Conservation (phyloP, 2,329 filamentous ascomycete species). For the Falciphora oryzae region DNA sequence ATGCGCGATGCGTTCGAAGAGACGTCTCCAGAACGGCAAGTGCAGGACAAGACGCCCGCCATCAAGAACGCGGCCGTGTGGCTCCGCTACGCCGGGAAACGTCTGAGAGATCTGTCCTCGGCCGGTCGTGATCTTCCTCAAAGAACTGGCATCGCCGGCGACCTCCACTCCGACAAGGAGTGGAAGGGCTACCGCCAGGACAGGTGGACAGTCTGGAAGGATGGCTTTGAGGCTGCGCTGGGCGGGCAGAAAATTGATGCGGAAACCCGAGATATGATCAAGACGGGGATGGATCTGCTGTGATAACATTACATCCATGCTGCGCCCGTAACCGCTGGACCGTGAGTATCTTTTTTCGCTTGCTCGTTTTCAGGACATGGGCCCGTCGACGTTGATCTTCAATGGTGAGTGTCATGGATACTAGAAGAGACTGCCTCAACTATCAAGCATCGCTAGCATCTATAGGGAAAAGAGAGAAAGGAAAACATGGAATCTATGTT, state of each 20-base stretch:
- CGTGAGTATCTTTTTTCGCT: neutral
- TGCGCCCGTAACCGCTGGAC: neutral
- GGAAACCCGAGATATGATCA: constrained; percentile 6
- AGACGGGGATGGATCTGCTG: neutral
- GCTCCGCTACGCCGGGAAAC: constrained; percentile 17
- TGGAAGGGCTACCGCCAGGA: constrained; percentile 24
- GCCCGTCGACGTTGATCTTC: neutral
- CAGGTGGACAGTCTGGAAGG: constrained; percentile 21
- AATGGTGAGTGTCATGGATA: no score
- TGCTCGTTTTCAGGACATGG: neutral
- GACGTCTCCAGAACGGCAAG: neutral
- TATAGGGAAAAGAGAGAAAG: no score
- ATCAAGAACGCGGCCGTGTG: constrained; percentile 20
- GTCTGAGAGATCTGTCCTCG: constrained; percentile 15
- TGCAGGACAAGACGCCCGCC: constrained; percentile 11
- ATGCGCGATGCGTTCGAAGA: constrained; percentile 24
- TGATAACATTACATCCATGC: neutral
- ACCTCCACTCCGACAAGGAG: constrained; percentile 16
- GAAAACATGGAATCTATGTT: no score
- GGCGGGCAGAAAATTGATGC: neutral
- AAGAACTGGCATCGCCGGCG: constrained; percentile 16
- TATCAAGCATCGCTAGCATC: no score
- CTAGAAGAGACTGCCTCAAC: no score
- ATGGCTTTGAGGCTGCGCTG: constrained; percentile 15
- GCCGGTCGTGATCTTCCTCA: constrained; percentile 12